Conservation (phyloP, 2,329 filamentous ascomycete genomes). For the Cordyceps cicadae region DNA sequence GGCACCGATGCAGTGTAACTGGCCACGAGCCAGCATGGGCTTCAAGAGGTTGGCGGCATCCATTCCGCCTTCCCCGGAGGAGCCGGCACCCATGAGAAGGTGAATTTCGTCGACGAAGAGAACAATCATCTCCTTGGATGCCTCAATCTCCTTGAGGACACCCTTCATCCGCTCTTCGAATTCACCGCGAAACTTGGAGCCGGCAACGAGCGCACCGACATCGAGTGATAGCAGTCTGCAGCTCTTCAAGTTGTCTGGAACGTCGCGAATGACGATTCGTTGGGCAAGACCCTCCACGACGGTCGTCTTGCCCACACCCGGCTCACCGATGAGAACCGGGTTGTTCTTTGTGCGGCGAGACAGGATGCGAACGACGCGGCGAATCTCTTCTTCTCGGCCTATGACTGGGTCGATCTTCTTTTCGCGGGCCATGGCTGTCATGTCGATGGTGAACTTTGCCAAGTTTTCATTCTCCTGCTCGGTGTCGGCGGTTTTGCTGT, state of each 20-base stretch:
- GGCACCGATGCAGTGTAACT: conserved; percentile 95
- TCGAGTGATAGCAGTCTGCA: conserved; percentile 94
- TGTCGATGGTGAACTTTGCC: conserved; percentile 97
- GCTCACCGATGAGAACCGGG: conserved; percentile 93
- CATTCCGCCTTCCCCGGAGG: conserved; percentile 94
- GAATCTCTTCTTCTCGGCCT: conserved; percentile 90
- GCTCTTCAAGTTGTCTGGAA: conserved; percentile 87
- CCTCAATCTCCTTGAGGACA: conserved; percentile 90
- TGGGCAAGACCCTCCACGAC: conserved; percentile 93
- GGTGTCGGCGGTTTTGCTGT: conserved; percentile 90
- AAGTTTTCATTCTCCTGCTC: conserved; percentile 92
- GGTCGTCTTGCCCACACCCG: conserved; percentile 96
- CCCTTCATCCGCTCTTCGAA: conserved; percentile 99
- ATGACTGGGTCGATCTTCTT: conserved; percentile 98
- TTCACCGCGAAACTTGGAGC: conserved; percentile 96
- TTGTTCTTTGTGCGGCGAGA: conserved; percentile 97
- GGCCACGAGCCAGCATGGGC: conserved; percentile 93
- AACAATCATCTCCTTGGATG: conserved; percentile 93
- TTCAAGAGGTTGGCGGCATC: conserved; percentile 96
- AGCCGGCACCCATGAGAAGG: conserved; percentile 92
- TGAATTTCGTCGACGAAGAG: conserved; percentile 99
- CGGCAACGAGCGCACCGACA: conserved; percentile 88
- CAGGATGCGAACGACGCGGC: conserved; percentile 82
- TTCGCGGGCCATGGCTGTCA: conserved; percentile 92
- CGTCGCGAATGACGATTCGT: conserved; percentile 92